Evolutionary conservation across 805 yeast species (phyloP).

Genomic region (Debaryomyces prosopidis): DNA sequence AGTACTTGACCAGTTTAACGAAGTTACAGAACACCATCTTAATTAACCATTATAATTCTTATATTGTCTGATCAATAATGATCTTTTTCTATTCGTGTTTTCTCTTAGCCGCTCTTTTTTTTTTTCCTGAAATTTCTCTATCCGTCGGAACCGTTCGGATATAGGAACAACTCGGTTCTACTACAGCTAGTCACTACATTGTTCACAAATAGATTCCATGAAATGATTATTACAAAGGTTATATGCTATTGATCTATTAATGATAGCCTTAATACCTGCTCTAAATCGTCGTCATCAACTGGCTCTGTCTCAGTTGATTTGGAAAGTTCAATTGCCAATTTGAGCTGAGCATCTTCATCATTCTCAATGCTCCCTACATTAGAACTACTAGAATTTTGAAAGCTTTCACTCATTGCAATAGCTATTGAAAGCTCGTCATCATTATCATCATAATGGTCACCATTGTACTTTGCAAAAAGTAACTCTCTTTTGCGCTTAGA

Average conservation of each 20-base stretch:
- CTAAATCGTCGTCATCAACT: conserved; percentile 17
- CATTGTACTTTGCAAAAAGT: conserved; percentile 48
- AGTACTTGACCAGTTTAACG: conserved; percentile 12
- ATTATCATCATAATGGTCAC: conserved; percentile 31
- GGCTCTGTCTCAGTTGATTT: conserved; percentile 2
- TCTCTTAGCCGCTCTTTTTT: neutral
- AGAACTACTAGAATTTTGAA: conserved; percentile 2
- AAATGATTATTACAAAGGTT: neutral
- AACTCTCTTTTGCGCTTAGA: conserved; percentile 18
- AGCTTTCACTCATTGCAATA: conserved; percentile 40
- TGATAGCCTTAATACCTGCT: conserved; percentile 18
- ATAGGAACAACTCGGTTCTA: no score
- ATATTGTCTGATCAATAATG: neutral
- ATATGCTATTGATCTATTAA: conserved; percentile 4
- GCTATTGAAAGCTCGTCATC: conserved; percentile 45
- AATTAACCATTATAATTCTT: neutral
- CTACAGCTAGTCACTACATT: no score
- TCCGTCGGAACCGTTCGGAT: no score
- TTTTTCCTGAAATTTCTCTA: neutral
- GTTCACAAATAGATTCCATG: neutral
- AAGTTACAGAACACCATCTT: conserved; percentile 13
- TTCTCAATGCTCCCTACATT: conserved; percentile 6
- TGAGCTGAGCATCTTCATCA: conserved; percentile 30
- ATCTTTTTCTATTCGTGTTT: neutral
- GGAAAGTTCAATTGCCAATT: conserved; percentile 20